Evolutionary conservation across 331 rosid species (phyloP).

Genomic region (Malus hybrid): DNA sequence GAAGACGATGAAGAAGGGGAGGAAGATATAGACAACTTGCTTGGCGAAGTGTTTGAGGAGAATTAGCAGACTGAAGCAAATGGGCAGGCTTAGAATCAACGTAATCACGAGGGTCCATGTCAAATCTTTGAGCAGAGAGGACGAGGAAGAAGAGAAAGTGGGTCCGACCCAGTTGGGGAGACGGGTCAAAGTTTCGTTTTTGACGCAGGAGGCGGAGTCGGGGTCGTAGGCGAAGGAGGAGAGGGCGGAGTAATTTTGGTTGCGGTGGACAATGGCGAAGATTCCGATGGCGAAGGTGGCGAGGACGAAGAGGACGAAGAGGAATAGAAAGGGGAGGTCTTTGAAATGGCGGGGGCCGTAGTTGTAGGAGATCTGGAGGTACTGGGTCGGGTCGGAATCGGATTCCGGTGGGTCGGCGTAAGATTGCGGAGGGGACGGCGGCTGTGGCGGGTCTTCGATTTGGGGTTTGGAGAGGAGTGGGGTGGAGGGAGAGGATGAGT

Average conservation of each 20-base stretch:
- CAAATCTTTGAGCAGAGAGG: constrained; percentile 27
- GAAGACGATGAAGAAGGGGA: constrained; percentile 57
- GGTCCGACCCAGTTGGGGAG: not conserved
- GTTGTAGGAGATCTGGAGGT: constrained; percentile 68
- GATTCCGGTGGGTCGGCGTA: constrained; percentile 27
- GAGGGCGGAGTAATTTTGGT: constrained; percentile 32
- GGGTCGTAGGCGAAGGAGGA: constrained; percentile 47
- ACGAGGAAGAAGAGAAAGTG: constrained; percentile 20
- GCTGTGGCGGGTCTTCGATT: constrained; percentile 22
- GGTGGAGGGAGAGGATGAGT: constrained; percentile 16
- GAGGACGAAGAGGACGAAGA: constrained; percentile 53
- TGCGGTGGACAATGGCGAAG: constrained; percentile 54
- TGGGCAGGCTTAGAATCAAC: constrained; percentile 47
- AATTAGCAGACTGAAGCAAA: constrained; percentile 46
- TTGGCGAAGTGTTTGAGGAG: constrained; percentile 67
- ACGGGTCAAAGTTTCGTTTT: not conserved
- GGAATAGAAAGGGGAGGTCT: constrained; percentile 65
- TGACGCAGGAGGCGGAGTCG: constrained; percentile 49
- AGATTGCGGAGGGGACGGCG: constrained; percentile 18
- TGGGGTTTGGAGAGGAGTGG: constrained; percentile 29
- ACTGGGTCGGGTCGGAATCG: constrained; percentile 57
- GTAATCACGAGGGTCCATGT: constrained; percentile 68
- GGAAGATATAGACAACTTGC: constrained; percentile 57
- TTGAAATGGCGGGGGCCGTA: constrained; percentile 52
- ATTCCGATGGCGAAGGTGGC: constrained; percentile 67